Evolutionary conservation across 805 yeast genomes (phyloP).

Genomic region (Diddensiella transvaalensis): DNA sequence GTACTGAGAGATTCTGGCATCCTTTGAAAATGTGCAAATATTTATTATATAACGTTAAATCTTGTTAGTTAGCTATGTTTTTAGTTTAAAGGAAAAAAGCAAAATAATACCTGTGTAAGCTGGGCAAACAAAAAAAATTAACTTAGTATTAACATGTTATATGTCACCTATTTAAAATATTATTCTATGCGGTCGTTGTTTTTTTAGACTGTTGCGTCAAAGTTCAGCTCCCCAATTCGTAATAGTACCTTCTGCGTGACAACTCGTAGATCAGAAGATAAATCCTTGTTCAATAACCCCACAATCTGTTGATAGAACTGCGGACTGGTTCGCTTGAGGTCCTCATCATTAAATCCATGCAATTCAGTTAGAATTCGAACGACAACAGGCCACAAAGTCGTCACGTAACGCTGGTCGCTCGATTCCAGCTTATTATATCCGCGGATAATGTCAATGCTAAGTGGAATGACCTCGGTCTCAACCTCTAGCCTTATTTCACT

Average conservation of each 20-base stretch:
- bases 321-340: constrained; percentile 29
- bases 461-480: constrained; percentile 54
- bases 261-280: constrained; percentile 34
- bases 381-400: constrained; percentile 89
- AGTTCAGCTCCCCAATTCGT: constrained; percentile 48
- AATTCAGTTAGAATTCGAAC: constrained; percentile 83
- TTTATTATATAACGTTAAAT: background rate
- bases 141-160: background rate
- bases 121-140: background rate
- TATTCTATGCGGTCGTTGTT: background rate
- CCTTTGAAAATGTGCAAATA: constrained; percentile 35
- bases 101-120: too few relatives aligned
- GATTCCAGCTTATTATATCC: constrained; percentile 67
- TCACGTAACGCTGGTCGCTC: constrained; percentile 69
- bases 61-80: background rate
- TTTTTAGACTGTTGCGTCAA: background rate
- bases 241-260: constrained; percentile 33
- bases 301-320: constrained; percentile 31
- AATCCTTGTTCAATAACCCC: constrained; percentile 35
- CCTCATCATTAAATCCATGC: constrained; percentile 58
- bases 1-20: constrained; percentile 73
- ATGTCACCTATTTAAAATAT: background rate
- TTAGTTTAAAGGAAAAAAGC: too few relatives aligned
- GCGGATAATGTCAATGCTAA: constrained; percentile 67
- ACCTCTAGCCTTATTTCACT: constrained; percentile 47